Conservation (phyloP, 192 early-diverging fungal species). For the Coemansia sp. region DNA sequence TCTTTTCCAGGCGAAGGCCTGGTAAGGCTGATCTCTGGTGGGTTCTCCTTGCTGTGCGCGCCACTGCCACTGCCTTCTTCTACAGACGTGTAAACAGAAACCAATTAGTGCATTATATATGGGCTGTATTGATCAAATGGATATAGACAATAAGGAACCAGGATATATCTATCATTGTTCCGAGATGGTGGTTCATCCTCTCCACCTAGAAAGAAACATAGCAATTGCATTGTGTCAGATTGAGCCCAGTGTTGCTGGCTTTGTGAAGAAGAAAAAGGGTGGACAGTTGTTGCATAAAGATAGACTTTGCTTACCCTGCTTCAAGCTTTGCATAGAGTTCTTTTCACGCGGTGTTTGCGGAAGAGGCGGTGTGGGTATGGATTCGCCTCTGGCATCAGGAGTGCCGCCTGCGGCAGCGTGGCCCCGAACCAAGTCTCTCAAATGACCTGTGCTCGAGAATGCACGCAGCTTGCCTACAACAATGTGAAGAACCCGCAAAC, state of each 20-base stretch:
- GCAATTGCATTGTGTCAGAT: neutral
- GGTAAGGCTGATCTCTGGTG: conserved; percentile 20
- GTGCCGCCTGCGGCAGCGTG: conserved; percentile 19
- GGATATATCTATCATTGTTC: neutral
- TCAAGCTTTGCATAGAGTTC: conserved; percentile 25
- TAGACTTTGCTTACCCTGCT: conserved; percentile 25
- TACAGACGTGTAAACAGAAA: neutral
- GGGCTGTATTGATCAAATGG: neutral
- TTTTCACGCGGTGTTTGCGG: conserved; percentile 28
- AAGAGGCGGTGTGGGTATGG: conserved; percentile 40
- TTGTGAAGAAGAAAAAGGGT: neutral
- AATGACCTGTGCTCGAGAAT: conserved; percentile 53
- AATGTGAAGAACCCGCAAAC: neutral
- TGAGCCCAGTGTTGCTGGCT: conserved; percentile 7
- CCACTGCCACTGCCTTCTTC: neutral
- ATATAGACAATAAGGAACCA: neutral
- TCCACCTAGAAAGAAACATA: neutral
- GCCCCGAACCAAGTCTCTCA: conserved; percentile 47
- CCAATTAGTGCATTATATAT: neutral
- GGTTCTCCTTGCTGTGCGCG: neutral
- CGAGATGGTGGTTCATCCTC: neutral
- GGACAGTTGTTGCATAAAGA: neutral
- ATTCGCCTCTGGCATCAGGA: conserved; percentile 20
- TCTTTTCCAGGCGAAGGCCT: conserved; percentile 12
- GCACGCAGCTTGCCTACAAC: conserved; percentile 52